Conservation (phyloP, 2,329 filamentous ascomycete species). For the Fusarium brachygibbosum region DNA sequence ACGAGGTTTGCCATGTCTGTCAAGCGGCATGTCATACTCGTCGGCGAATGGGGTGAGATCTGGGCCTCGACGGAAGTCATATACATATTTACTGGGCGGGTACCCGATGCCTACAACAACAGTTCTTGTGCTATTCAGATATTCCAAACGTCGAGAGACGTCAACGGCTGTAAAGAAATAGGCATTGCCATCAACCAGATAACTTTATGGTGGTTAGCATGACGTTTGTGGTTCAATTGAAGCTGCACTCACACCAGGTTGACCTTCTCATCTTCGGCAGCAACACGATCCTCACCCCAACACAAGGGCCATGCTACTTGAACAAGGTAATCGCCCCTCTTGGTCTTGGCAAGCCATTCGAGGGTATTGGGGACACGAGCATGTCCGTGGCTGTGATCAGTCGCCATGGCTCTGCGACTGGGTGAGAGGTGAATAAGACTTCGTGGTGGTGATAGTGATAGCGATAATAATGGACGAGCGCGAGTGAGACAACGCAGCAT, state of each 20-base stretch:
- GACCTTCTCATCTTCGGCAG: slow-evolving; percentile 40
- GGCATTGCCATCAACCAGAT: slow-evolving; percentile 54
- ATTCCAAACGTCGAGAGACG: slow-evolving; percentile 46
- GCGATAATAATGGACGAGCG: slow-evolving; percentile 11
- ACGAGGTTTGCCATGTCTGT: slow-evolving; percentile 44
- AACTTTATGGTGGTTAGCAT: slow-evolving; percentile 40
- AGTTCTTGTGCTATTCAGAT: slow-evolving; percentile 46
- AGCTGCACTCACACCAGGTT: slow-evolving; percentile 47
- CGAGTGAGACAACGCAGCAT: slow-evolving; percentile 37
- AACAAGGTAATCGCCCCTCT: slow-evolving; percentile 50
- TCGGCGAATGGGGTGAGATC: slow-evolving; percentile 51
- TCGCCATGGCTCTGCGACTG: slow-evolving; percentile 12
- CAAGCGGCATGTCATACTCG: slow-evolving; percentile 47
- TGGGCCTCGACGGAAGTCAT: slow-evolving; percentile 48
- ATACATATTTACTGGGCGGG: slow-evolving; percentile 49
- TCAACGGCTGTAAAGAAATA: slow-evolving; percentile 55
- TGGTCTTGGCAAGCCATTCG: slow-evolving; percentile 46
- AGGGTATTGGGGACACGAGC: slow-evolving; percentile 48
- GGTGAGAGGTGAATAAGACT: neutral
- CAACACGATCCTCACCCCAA: slow-evolving; percentile 47
- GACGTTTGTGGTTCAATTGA: neutral
- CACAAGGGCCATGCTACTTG: slow-evolving; percentile 52
- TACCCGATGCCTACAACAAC: slow-evolving; percentile 54
- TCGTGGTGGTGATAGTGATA: slow-evolving; percentile 2
- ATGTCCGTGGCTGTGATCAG: slow-evolving; percentile 31